Evolutionary conservation across 2,329 filamentous ascomycete species (phyloP).

Genomic region (Xylaria sp.): DNA sequence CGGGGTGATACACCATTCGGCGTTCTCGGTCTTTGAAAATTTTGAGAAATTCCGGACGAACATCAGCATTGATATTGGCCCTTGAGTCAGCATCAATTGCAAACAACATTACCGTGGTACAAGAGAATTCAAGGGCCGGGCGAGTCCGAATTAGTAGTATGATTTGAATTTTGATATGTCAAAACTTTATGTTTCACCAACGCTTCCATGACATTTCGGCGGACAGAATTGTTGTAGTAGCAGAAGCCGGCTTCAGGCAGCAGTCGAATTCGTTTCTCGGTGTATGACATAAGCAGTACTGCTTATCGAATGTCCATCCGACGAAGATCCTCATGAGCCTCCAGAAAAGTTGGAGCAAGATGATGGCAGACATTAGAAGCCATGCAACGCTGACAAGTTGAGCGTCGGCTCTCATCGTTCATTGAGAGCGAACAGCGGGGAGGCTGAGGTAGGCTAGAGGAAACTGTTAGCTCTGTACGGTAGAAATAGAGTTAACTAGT

Average conservation of each 20-base stretch:
- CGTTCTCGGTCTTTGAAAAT: background rate
- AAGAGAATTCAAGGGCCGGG: background rate
- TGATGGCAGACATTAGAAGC: background rate
- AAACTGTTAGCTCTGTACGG: background rate
- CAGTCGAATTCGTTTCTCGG: background rate
- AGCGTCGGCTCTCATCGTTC: background rate
- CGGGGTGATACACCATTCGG: background rate
- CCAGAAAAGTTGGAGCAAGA: background rate
- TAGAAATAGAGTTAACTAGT: background rate
- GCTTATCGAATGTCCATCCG: background rate
- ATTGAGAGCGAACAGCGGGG: background rate
- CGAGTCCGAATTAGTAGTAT: background rate
- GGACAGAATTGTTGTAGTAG: no score
- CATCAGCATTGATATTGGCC: background rate
- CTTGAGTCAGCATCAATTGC: slow-evolving; percentile 19
- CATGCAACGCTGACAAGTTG: background rate
- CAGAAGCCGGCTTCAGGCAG: background rate
- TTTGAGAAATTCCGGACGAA: background rate
- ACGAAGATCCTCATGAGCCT: background rate
- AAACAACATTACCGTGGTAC: background rate
- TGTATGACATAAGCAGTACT: slow-evolving; percentile 15
- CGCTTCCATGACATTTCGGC: no score
- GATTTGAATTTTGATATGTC: background rate
- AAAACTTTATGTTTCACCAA: no score
- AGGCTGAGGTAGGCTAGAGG: background rate